phyloP scores from a whole-genome alignment of 371 early-diverging fungal species.

The Apophysomyces trapeziformis region DNA sequence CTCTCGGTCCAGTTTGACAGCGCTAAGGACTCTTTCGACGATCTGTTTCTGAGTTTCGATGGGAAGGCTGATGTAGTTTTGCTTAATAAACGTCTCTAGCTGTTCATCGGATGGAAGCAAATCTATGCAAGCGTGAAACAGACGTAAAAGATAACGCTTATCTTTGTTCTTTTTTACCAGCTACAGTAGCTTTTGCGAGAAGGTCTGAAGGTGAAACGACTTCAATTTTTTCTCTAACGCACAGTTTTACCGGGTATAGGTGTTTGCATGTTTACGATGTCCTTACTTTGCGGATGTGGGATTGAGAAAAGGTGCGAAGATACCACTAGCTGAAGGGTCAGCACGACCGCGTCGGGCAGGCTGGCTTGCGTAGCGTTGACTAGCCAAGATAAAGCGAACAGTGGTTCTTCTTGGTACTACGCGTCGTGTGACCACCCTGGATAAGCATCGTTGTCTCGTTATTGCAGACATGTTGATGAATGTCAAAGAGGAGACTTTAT shows the following conservation, averaged over 20 bases:
- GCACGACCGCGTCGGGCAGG: not conserved
- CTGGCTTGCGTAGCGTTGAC: not conserved
- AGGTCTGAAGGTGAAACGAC: not conserved
- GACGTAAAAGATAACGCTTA: not conserved
- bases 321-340: not conserved
- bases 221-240: not conserved
- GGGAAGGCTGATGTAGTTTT: not conserved
- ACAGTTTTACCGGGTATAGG: not conserved
- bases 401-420: not conserved
- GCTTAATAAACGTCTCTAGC: not conserved
- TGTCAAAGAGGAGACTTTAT: not conserved
- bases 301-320: conserved; percentile 1
- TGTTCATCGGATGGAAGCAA: conserved; percentile 1
- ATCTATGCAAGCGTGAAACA: not conserved
- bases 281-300: not conserved
- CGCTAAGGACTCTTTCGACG: not conserved
- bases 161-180: not conserved
- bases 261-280: not conserved
- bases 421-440: not conserved
- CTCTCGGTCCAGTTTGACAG: not conserved
- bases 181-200: not conserved
- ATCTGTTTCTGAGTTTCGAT: not conserved
- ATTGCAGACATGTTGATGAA: not conserved
- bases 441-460: not conserved
- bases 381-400: not conserved